Conservation (phyloP, 1,139 yeast genomes). For the Taiozyma sp. region DNA sequence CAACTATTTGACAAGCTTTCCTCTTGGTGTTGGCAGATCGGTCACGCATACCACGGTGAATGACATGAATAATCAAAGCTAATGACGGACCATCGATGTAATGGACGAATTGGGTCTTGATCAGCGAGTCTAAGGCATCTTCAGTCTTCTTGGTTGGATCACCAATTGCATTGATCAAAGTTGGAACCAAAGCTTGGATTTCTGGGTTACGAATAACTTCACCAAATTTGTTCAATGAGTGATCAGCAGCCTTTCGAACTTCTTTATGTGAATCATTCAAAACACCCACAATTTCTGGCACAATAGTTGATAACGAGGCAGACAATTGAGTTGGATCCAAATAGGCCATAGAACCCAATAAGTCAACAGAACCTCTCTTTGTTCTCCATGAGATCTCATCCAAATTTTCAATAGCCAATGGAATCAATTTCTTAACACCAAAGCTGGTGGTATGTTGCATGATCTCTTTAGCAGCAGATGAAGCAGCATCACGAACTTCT, state of each 20-base stretch:
- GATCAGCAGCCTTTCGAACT: constrained; percentile 93
- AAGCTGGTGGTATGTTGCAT: constrained; percentile 91
- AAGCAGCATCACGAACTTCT: constrained; percentile 89
- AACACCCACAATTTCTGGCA: constrained; percentile 95
- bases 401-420: constrained; percentile 79
- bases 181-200: constrained; percentile 88
- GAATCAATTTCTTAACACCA: constrained; percentile 89
- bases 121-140: constrained; percentile 78
- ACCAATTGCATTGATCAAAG: constrained; percentile 85
- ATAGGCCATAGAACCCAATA: constrained; percentile 97
- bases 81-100: constrained; percentile 97
- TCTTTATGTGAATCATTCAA: constrained; percentile 94
- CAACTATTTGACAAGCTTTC: constrained; percentile 96
- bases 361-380: constrained; percentile 93
- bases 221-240: constrained; percentile 84
- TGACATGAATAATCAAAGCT: constrained; percentile 90
- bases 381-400: constrained; percentile 96
- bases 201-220: constrained; percentile 98
- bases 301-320: constrained; percentile 79
- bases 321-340: constrained; percentile 93
- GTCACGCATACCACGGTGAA: constrained; percentile 93
- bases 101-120: constrained; percentile 91
- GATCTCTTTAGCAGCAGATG: constrained; percentile 78
- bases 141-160: constrained; percentile 92
- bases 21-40: constrained; percentile 89